A percentile compares a stretch with the other conserved stretches of the same genome.
Evolutionary conservation across 1,284 basidiomycete species (phyloP).

Genomic region (Neonothopanus nambi): DNA sequence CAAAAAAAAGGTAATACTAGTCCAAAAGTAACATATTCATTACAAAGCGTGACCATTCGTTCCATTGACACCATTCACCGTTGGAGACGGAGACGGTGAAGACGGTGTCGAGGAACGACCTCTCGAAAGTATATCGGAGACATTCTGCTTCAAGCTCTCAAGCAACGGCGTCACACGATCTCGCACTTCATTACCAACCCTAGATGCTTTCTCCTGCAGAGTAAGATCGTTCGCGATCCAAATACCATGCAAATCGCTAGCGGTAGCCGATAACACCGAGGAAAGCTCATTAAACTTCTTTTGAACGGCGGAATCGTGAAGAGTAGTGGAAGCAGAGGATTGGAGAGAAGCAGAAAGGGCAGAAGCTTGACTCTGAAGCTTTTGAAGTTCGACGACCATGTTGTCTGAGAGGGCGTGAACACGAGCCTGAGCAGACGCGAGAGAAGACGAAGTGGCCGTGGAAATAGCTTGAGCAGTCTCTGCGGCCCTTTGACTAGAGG

Average conservation of each 20-base stretch:
- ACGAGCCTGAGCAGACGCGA: conserved; percentile 40
- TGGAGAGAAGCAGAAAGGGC: conserved; percentile 58
- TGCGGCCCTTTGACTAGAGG: conserved; percentile 61
- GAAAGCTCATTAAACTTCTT: conserved; percentile 17
- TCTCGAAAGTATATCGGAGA: too few species aligned
- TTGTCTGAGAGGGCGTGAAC: conserved; percentile 46
- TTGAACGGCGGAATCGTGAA: conserved; percentile 36
- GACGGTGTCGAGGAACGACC: too few species aligned
- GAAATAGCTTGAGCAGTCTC: conserved; percentile 67
- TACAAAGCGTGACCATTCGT: too few species aligned
- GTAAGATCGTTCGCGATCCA: conserved; percentile 54
- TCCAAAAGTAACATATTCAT: too few species aligned
- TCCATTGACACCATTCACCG: too few species aligned
- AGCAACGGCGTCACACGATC: conserved; percentile 61
- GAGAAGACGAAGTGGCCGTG: conserved; percentile 47
- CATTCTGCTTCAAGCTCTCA: conserved; percentile 27
- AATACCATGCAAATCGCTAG: conserved; percentile 52
- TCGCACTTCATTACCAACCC: conserved; percentile 57
- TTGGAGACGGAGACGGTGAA: too few species aligned
- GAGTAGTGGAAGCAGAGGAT: conserved; percentile 43
- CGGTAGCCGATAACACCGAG: conserved; percentile 32
- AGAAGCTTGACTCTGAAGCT: conserved; percentile 59
- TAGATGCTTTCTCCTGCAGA: conserved; percentile 57
- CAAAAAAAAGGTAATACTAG: too few species aligned
- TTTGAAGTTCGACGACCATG: conserved; percentile 63